A percentile compares a stretch with the other conserved stretches of the same genome.
Conservation (phyloP, 2,329 filamentous ascomycete genomes). For the Pestalotiopsis sp. region DNA sequence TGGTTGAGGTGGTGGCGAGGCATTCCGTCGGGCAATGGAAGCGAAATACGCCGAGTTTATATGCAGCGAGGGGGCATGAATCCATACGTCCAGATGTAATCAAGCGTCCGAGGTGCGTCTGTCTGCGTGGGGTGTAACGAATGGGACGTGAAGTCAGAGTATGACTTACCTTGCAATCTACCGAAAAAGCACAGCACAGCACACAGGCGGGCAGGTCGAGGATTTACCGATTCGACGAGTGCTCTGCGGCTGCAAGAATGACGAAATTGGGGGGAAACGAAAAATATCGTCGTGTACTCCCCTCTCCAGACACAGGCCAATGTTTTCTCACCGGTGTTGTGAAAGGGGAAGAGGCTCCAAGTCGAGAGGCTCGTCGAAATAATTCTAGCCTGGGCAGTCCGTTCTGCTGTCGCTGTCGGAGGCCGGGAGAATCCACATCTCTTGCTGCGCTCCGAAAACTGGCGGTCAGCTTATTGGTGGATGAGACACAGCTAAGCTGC, state of each 20-base stretch:
- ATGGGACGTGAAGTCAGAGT: neutral
- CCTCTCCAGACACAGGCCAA: conserved; percentile 7
- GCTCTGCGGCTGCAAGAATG: neutral
- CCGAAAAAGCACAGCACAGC: neutral
- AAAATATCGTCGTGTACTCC: neutral
- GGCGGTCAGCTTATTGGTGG: conserved; percentile 9
- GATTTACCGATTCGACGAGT: neutral
- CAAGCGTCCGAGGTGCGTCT: neutral
- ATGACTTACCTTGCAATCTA: neutral
- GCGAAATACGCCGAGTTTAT: neutral
- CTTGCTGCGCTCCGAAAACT: conserved; percentile 9
- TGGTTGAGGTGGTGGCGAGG: neutral
- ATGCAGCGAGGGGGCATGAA: neutral
- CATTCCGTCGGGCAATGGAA: neutral
- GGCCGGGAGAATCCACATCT: conserved; percentile 2
- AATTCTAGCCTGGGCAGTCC: neutral
- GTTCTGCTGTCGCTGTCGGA: neutral
- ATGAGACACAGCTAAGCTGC: neutral
- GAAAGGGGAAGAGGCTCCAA: neutral
- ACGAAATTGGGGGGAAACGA: neutral
- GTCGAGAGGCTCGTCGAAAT: neutral
- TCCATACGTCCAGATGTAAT: neutral
- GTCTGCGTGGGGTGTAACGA: neutral
- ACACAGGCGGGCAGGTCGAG: neutral
- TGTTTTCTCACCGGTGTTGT: neutral